A percentile compares a stretch with the other conserved stretches of the same genome.
Evolutionary conservation across 2,329 filamentous ascomycete genomes (phyloP).

Genomic region (Ilyonectria robusta): DNA sequence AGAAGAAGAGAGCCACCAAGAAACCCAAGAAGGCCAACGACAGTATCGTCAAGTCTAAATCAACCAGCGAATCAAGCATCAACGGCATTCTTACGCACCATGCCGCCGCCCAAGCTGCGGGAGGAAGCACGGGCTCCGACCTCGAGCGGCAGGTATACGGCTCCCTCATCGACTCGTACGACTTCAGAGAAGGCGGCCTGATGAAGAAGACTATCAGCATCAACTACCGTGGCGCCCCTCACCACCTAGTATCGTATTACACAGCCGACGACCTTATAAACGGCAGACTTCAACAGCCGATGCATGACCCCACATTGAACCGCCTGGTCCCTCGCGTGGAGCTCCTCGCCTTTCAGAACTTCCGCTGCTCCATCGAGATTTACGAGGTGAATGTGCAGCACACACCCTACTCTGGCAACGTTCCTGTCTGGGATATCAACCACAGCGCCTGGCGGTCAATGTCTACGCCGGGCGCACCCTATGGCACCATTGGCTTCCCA

Average conservation of each 20-base stretch:
- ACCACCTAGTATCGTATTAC: conserved; percentile 93
- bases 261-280: conserved; percentile 81
- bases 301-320: conserved; percentile 48
- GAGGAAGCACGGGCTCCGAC: conserved; percentile 51
- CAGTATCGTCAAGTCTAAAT: conserved; percentile 54
- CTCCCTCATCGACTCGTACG: conserved; percentile 90
- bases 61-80: conserved; percentile 13
- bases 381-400: conserved; percentile 64
- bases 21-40: conserved; percentile 63
- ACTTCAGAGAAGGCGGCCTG: conserved; percentile 85
- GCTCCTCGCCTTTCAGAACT: conserved; percentile 74
- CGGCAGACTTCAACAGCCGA: conserved; percentile 70
- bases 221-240: conserved; percentile 78
- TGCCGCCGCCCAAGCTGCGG: conserved; percentile 41
- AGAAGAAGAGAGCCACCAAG: conserved; percentile 88
- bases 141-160: conserved; percentile 71
- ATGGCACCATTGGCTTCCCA: not conserved
- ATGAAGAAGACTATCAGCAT: conserved; percentile 96
- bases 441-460: too few relatives aligned
- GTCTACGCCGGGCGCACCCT: not conserved
- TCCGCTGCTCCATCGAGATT: conserved; percentile 70
- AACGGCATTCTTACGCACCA: conserved; percentile 20
- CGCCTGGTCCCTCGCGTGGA: conserved; percentile 68
- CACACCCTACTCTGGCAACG: not conserved
- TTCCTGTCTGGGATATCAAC: too few relatives aligned